phyloP scores from a whole-genome alignment of 345 rosid species.

The Pelargonium nanum region DNA sequence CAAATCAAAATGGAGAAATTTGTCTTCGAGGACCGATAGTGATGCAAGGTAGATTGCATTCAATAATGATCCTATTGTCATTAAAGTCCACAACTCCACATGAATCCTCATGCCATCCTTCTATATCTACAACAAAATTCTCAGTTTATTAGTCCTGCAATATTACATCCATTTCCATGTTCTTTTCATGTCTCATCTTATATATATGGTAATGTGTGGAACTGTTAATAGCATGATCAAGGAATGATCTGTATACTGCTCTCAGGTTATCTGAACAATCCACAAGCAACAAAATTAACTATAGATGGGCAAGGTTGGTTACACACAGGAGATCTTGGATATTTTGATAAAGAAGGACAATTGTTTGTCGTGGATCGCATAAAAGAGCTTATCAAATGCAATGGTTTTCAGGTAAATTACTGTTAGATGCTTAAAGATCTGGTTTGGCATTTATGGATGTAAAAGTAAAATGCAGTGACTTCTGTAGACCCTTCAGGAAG shows the following conservation, averaged over 20 bases:
- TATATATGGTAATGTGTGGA: neutral
- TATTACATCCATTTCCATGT: neutral
- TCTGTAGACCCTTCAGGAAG: no score
- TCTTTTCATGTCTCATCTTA: neutral
- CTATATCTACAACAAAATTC: no score
- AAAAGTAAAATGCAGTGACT: neutral
- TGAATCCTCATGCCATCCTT: no score
- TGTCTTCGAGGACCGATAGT: constrained; percentile 39
- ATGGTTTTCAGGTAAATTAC: constrained; percentile 37
- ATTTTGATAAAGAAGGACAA: constrained; percentile 33
- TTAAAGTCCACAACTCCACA: no score
- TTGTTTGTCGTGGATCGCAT: constrained; percentile 36
- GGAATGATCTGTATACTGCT: neutral
- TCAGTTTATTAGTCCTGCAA: neutral
- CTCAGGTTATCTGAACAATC: constrained; percentile 39
- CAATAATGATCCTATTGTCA: neutral
- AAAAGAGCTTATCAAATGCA: constrained; percentile 40
- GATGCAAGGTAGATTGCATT: constrained; percentile 31
- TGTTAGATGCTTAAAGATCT: neutral
- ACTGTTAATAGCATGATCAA: neutral
- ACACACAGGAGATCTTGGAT: constrained; percentile 46
- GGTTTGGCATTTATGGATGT: neutral
- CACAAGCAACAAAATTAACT: constrained; percentile 30
- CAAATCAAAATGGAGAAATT: constrained; percentile 29
- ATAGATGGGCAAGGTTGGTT: constrained; percentile 38